phyloP scores from a whole-genome alignment of 495 filamentous ascomycete species.

The Geoglossum glabrum region DNA sequence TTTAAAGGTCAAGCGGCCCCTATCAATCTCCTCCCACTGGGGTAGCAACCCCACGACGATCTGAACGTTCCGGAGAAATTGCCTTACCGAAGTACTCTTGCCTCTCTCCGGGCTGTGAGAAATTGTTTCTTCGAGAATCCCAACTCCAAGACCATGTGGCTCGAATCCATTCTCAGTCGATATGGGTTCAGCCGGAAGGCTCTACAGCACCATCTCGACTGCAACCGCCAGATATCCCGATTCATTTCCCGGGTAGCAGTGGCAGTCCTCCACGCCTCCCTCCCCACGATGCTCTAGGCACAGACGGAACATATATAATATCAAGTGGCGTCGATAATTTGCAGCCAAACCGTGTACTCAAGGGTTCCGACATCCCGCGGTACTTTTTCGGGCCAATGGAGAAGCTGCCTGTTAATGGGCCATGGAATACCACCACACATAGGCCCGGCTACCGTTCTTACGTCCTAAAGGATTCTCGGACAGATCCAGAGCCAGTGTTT shows the following conservation, averaged over 20 bases:
- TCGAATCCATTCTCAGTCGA: neutral
- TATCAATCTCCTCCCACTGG: no score
- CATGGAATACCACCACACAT: neutral
- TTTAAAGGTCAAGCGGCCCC: no score
- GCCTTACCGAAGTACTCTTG: neutral
- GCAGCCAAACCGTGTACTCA: neutral
- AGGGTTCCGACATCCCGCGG: neutral
- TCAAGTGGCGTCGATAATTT: neutral
- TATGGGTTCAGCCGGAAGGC: neutral
- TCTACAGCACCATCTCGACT: neutral
- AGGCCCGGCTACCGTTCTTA: neutral
- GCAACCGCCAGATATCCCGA: neutral
- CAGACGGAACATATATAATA: neutral
- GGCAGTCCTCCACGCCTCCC: neutral
- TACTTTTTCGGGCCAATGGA: neutral
- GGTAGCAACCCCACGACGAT: no score
- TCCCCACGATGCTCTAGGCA: neutral
- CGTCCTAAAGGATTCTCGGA: neutral
- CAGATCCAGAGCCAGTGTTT: neutral
- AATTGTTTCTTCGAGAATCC: neutral
- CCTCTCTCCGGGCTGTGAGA: neutral
- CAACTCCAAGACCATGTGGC: neutral
- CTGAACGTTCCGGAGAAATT: no score
- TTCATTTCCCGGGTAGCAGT: neutral
- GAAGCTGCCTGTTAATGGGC: neutral